Evolutionary conservation across 2,329 filamentous ascomycete genomes (phyloP).

Genomic region (Sarocladium oryzae): DNA sequence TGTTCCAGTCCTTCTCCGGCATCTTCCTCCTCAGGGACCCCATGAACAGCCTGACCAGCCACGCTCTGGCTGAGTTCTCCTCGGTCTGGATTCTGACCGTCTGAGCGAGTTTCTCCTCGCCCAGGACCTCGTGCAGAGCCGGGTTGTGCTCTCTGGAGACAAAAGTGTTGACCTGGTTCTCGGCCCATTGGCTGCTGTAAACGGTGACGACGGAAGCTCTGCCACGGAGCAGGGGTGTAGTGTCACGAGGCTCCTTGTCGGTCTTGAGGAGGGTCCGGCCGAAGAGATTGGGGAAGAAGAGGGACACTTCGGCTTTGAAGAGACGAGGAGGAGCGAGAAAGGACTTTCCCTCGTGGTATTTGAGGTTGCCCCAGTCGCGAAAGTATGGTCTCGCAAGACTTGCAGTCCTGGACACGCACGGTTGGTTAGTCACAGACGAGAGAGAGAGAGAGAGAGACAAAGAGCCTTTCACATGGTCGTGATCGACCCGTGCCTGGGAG

Average conservation of each 20-base stretch:
- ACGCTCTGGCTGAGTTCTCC: slow-evolving; percentile 64
- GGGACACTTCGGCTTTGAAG: slow-evolving; percentile 73
- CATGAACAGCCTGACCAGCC: slow-evolving; percentile 51
- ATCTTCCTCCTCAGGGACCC: slow-evolving; percentile 44
- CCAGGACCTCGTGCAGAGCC: slow-evolving; percentile 57
- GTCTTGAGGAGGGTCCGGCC: slow-evolving; percentile 67
- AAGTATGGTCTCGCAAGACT: slow-evolving; percentile 87
- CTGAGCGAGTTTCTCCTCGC: slow-evolving; percentile 53
- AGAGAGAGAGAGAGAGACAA: too few species aligned
- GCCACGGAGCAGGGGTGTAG: slow-evolving; percentile 66
- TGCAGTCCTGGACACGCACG: slow-evolving; percentile 64
- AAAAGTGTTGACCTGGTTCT: slow-evolving; percentile 72
- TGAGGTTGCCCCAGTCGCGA: slow-evolving; percentile 86
- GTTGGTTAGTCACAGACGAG: too few species aligned
- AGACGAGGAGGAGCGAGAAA: slow-evolving; percentile 80
- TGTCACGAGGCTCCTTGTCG: slow-evolving; percentile 50
- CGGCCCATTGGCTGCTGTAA: slow-evolving; percentile 80
- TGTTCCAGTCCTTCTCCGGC: slow-evolving; percentile 46
- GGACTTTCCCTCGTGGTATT: slow-evolving; percentile 79
- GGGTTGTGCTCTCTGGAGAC: slow-evolving; percentile 60
- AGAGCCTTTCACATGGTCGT: too few species aligned
- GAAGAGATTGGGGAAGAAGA: slow-evolving; percentile 90
- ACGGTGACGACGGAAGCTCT: slow-evolving; percentile 73
- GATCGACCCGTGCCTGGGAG: too few species aligned
- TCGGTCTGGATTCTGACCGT: slow-evolving; percentile 84